Conservation (phyloP, 2,329 filamentous ascomycete genomes). For the Verticillium isaacii region DNA sequence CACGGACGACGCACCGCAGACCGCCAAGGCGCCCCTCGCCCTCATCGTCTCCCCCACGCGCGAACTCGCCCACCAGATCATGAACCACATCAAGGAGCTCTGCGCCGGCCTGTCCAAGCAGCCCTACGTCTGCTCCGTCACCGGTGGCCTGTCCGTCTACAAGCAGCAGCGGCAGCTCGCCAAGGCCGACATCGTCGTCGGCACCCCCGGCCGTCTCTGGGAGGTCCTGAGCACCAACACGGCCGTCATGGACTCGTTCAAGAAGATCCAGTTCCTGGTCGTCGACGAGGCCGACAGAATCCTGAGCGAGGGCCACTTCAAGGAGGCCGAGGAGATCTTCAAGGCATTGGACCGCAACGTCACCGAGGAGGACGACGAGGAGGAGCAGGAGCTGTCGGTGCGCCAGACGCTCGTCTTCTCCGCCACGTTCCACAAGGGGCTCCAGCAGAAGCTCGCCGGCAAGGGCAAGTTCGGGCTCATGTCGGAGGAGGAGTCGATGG, state of each 20-base stretch:
- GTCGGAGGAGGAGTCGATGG: constrained; percentile 77
- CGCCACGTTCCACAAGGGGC: constrained; percentile 85
- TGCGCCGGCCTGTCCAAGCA: constrained; percentile 57
- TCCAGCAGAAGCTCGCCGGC: constrained; percentile 86
- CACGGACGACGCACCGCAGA: constrained; percentile 16
- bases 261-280: constrained; percentile 74
- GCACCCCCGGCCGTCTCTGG: constrained; percentile 89
- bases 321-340: constrained; percentile 87
- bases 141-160: constrained; percentile 86
- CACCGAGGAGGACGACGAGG: constrained; percentile 51
- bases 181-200: constrained; percentile 87
- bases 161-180: constrained; percentile 86
- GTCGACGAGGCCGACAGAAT: constrained; percentile 93
- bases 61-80: constrained; percentile 89
- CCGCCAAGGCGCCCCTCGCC: constrained; percentile 55
- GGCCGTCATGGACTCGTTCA: constrained; percentile 65
- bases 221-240: constrained; percentile 79
- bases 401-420: constrained; percentile 95
- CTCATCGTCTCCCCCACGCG: constrained; percentile 86
- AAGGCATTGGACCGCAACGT: constrained; percentile 70
- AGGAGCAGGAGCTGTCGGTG: constrained; percentile 37
- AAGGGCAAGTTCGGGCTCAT: constrained; percentile 56
- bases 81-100: constrained; percentile 73
- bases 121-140: constrained; percentile 80
- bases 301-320: constrained; percentile 89